Percentiles rank a stretch among this genome's conserved stretches.
These are phyloP conservation scores for Geoglossum glabrum DNA, from an alignment of 495 filamentous ascomycete genomes.

Conservation along the genomic window DNA sequence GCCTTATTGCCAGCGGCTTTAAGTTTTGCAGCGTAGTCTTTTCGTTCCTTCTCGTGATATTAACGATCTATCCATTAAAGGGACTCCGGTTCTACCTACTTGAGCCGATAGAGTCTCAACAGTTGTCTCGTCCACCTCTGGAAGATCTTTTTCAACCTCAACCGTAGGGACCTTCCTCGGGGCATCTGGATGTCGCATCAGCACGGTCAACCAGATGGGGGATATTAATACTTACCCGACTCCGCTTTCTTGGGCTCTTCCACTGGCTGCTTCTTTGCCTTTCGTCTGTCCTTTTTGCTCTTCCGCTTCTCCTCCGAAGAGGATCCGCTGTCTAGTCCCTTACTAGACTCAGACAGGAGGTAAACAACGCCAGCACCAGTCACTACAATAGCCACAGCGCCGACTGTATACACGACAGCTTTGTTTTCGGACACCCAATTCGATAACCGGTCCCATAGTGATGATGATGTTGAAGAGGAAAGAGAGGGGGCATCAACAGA, in stretches of 20 bases:
- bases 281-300: slow-evolving; percentile 42
- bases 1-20: slow-evolving; percentile 95
- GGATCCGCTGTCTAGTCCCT: slow-evolving; percentile 7
- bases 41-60: slow-evolving; percentile 30
- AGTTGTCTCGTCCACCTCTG: slow-evolving; percentile 62
- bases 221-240: slow-evolving; percentile 3
- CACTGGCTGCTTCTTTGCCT: slow-evolving; percentile 26
- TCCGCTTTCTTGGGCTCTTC: slow-evolving; percentile 14
- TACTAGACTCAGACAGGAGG: slow-evolving; percentile 41
- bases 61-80: not conserved
- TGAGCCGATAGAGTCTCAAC: slow-evolving; percentile 49
- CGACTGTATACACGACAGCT: slow-evolving; percentile 84
- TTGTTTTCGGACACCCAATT: slow-evolving; percentile 93
- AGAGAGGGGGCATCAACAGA: not conserved
- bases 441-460: slow-evolving; percentile 73
- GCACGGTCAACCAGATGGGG: not conserved
- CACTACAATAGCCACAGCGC: slow-evolving; percentile 78
- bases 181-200: slow-evolving; percentile 16
- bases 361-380: slow-evolving; percentile 81
- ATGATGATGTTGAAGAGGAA: slow-evolving; percentile 16
- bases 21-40: slow-evolving; percentile 70
- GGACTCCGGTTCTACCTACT: slow-evolving; percentile 20
- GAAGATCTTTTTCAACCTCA: slow-evolving; percentile 56
- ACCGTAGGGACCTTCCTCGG: slow-evolving; percentile 32
- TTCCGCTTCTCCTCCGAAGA: slow-evolving; percentile 27